Base-by-base conservation (phyloP, 495 filamentous ascomycete species). In the Xeromyces bisporus region DNA sequence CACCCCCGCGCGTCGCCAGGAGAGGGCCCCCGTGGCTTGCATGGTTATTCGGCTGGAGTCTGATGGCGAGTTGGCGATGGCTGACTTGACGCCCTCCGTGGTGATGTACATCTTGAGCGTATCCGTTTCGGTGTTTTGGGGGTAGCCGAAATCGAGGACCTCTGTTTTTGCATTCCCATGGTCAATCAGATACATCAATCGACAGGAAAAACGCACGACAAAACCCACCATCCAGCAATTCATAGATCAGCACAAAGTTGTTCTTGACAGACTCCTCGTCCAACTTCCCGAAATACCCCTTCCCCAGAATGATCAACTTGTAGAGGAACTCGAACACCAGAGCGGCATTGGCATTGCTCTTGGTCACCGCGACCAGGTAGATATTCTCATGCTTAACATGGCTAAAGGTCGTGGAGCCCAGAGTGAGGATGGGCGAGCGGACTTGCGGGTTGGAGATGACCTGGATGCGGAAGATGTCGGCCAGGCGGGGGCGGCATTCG, bases 71-170 rank as follows among this genome's bases (percentile, higher is more conserved):
- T 82, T 76, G 31, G 79, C 75, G 33, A 87, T 75, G 55, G 92
- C 86, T 15, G 85, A 89, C 55, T 92, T 93, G 60, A 99, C 91
- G 26, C 91, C 89, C 60, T 99, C 91, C 29, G 91, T 96, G 9
- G 91, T 99, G 57, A 99, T 99, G 63, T 99, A 96, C 87, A 96
- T 94, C 62, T 96, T 99, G 36, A 99, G 67, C 11, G 91, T 99
- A 50, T 99, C 91, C 24, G 86, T 87, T 60, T 99, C 91, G 41
- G 91, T 96, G 55, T 96, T 96, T 53, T 99, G 91, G 31, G 91
- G 91, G 52, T 99, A 99, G 44, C 91, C 91, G 50, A 96, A 99
- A 57, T 99, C 91, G 46, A 99, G 71, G 43, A 99, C 93, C 58
- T 99, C 89, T 94, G 47, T 24, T 21, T 3, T 15, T 7, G n/a